phyloP scores from a whole-genome alignment of 1,139 yeast genomes.

The Magnusiomyces ingens region DNA sequence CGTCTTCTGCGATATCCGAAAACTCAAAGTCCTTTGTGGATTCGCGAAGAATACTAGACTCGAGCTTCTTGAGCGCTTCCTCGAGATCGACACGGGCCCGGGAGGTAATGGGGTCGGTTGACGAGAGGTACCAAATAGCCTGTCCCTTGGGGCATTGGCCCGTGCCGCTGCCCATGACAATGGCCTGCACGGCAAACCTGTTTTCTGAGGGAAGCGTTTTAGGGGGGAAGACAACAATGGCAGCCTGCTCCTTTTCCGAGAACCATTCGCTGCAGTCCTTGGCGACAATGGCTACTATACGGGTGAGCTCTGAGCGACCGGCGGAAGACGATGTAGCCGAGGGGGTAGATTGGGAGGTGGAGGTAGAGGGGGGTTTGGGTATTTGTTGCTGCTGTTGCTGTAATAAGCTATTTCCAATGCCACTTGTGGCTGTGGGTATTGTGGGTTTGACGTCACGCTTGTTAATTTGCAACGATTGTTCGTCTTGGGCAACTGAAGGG shows the following conservation, averaged over 20 bases:
- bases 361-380: too few relatives aligned
- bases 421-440: not conserved
- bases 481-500: not conserved
- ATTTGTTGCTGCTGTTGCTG: not conserved
- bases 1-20: slow-evolving; percentile 50
- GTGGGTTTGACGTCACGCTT: not conserved
- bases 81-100: slow-evolving; percentile 70
- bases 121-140: slow-evolving; percentile 82
- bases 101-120: slow-evolving; percentile 44
- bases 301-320: slow-evolving; percentile 44
- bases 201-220: slow-evolving; percentile 64
- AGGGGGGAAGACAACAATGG: slow-evolving; percentile 93
- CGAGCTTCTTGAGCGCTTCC: slow-evolving; percentile 73
- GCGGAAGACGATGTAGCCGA: slow-evolving; percentile 31
- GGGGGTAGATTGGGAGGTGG: not conserved
- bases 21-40: slow-evolving; percentile 48
- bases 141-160: slow-evolving; percentile 89
- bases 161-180: slow-evolving; percentile 81
- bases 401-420: not conserved
- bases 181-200: slow-evolving; percentile 69
- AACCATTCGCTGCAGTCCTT: slow-evolving; percentile 91
- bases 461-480: not conserved
- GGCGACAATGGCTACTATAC: slow-evolving; percentile 76
- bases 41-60: slow-evolving; percentile 72
- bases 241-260: slow-evolving; percentile 72